phyloP scores from a whole-genome alignment of 352 stramenopile genomes.

The Phytopythium boreale region DNA sequence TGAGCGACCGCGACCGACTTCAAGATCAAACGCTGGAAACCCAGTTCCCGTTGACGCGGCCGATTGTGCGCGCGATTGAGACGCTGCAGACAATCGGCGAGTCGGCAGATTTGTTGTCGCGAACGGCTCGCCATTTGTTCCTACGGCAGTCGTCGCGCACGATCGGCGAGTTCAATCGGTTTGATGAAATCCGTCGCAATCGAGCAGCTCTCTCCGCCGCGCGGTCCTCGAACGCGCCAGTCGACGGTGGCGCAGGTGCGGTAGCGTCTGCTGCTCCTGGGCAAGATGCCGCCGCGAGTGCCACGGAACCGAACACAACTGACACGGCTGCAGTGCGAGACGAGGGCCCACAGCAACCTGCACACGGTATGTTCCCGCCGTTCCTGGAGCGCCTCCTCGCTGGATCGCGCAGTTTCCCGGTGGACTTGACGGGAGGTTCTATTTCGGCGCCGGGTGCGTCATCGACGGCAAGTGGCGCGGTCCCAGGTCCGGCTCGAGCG shows the following conservation, averaged over 20 bases:
- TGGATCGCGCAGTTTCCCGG: constrained; percentile 13
- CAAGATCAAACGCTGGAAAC: constrained; percentile 7
- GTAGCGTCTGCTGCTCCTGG: neutral
- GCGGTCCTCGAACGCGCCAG: neutral
- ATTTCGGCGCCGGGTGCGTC: neutral
- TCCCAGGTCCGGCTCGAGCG: constrained; percentile 5
- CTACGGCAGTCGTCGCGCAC: constrained; percentile 34
- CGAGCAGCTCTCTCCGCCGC: neutral
- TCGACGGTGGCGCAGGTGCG: neutral
- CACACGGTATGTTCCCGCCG: neutral
- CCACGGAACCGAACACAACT: neutral
- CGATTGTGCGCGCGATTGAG: constrained; percentile 47
- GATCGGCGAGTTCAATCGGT: neutral
- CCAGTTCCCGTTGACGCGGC: constrained; percentile 11
- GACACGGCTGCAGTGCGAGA: neutral
- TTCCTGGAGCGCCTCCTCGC: constrained; percentile 1
- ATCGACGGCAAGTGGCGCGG: neutral
- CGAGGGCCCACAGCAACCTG: neutral
- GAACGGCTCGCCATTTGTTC: constrained; percentile 48
- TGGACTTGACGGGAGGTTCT: constrained; percentile 13
- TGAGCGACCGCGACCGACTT: constrained; percentile 13
- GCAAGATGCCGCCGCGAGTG: neutral
- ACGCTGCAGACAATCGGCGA: constrained; percentile 55
- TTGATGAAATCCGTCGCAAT: neutral
- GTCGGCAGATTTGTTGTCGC: constrained; percentile 39